Base-by-base conservation (phyloP, 306 rosid species). In the Acacia confusa region DNA sequence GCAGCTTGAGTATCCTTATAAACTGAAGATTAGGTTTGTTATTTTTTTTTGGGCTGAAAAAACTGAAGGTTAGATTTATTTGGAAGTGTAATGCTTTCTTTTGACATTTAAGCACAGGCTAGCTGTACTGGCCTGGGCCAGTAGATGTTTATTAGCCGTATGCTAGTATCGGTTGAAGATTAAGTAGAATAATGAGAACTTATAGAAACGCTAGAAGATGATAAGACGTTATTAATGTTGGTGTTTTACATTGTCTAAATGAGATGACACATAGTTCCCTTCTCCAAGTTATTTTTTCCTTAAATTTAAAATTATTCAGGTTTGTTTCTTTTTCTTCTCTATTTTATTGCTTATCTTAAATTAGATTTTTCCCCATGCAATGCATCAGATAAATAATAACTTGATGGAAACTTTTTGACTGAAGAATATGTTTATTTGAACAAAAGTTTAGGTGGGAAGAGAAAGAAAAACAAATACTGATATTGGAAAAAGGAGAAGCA, bases 301-400 rank as follows among this genome's bases (percentile, higher is more conserved):
- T 25, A 61, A 36, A 34, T 43, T 77, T 27, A 7, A 20, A 17
- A 17, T 12, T 44, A 25, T 77, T 32, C 24, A 8, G 74, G 40
- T 73, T 45, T 15, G n/a, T 58, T 79, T 86, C 1, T 1, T 79
- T 58, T 79, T 86, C 1, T 1, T 79, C 50, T 75, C 36, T 71
- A 34, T 79, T 79, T 76, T 53, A 25, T 53, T 75, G 53, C 41
- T 82, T 82, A 71, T 76, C 38, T 57, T 65, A 12, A 24, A 68
- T 71, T 14, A 47, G 53, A 47, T 14, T 47, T 12, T 14, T 15
- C 20, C 7, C 20, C 53, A 47, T 45, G 50, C 6, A 13, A 30
- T 30, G 34, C 34, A 30, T 30, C 34, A 4, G 34, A 45, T 45
- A 45, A 13, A 45, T 45, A 47, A 15, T 14, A 47, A 47, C 19